These are phyloP conservation scores for Tothia fuscella DNA, from an alignment of 2,329 filamentous ascomycete species.

Conservation along the genomic window DNA sequence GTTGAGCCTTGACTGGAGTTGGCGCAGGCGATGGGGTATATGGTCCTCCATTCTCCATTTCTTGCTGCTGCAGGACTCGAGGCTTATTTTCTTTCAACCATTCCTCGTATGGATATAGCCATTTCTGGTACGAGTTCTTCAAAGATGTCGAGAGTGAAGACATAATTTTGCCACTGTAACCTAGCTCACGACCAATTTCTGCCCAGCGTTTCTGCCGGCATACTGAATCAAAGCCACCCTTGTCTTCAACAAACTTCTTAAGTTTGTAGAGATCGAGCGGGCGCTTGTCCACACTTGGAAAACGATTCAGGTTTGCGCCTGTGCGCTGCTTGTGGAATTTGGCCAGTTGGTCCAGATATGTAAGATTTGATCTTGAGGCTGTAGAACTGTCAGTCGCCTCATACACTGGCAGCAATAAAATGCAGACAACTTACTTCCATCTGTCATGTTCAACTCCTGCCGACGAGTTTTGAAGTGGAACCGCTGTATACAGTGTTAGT, in stretches of 20 bases:
- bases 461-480: conserved; percentile 96
- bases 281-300: conserved; percentile 95
- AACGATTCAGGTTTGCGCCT: conserved; percentile 82
- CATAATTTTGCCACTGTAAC: conserved; percentile 99
- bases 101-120: conserved; percentile 93
- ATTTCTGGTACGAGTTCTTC: conserved; percentile 96
- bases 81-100: conserved; percentile 85
- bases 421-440: conserved; percentile 60
- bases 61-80: conserved; percentile 89
- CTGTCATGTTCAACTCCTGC: conserved; percentile 93
- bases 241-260: conserved; percentile 90
- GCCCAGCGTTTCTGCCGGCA: conserved; percentile 99
- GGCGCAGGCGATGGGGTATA: conserved; percentile 67
- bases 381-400: conserved; percentile 10
- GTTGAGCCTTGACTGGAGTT: conserved; percentile 50
- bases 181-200: conserved; percentile 89
- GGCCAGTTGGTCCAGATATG: conserved; percentile 85
- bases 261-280: conserved; percentile 89
- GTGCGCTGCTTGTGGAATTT: conserved; percentile 91
- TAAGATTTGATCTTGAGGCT: conserved; percentile 91
- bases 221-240: conserved; percentile 90
- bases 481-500: conserved; percentile 42
- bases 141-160: conserved; percentile 93
- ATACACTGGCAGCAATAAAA: not conserved
- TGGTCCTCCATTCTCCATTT: conserved; percentile 84